Conservation (phyloP, 345 rosid genomes). For the Eucalyptus cloeziana region DNA sequence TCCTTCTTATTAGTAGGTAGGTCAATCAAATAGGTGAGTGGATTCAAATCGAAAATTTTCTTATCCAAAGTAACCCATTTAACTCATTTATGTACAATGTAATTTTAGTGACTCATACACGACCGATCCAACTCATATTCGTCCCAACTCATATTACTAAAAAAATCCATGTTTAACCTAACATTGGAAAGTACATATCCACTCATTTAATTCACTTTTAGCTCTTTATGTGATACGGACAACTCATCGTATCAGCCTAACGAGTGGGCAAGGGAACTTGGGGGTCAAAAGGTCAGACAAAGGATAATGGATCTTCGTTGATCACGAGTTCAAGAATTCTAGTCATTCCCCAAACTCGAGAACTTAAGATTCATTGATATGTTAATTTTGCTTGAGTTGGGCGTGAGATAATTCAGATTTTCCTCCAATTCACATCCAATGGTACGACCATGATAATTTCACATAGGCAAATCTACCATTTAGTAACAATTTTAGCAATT, state of each 20-base stretch:
- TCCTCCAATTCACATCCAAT: neutral
- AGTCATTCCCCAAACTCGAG: neutral
- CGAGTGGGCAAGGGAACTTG: too few species aligned
- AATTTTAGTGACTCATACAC: neutral
- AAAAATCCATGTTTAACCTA: neutral
- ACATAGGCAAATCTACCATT: neutral
- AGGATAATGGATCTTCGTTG: neutral
- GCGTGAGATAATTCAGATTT: neutral
- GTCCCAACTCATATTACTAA: rapidly evolving
- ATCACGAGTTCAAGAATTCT: neutral
- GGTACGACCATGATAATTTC: neutral
- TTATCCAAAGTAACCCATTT: rapidly evolving
- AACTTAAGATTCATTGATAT: neutral
- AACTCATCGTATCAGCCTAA: rapidly evolving
- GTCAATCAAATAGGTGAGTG: rapidly evolving
- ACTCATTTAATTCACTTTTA: neutral
- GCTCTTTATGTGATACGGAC: neutral
- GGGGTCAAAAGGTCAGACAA: neutral
- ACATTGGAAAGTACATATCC: neutral
- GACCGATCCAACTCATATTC: neutral
- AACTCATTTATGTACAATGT: rapidly evolving
- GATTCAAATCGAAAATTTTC: neutral
- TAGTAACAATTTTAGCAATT: neutral
- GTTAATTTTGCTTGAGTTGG: neutral
- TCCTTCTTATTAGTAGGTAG: rapidly evolving